These are phyloP conservation scores for Trametes cingulata DNA, from an alignment of 768 basidiomycete genomes.

Conservation along the genomic window DNA sequence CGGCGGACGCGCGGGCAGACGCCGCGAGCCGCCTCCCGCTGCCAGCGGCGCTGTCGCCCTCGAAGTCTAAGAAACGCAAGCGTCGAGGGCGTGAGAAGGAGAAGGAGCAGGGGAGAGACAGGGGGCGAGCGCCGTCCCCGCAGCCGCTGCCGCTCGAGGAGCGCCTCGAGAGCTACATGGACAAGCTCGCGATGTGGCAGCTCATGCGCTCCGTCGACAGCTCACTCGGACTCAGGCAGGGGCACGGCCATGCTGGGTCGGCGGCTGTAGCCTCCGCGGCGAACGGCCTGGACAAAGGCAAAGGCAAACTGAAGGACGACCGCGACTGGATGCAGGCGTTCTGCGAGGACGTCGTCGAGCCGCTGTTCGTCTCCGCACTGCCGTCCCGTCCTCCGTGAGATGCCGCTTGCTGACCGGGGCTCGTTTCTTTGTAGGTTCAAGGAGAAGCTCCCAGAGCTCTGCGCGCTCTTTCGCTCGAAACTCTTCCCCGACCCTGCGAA, in stretches of 20 bases:
- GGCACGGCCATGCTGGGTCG: background rate
- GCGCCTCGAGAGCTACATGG: slow-evolving; percentile 73
- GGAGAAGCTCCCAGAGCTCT: slow-evolving; percentile 49
- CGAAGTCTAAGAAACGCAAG: slow-evolving; percentile 28
- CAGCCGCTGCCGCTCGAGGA: slow-evolving; percentile 40
- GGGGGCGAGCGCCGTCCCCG: background rate
- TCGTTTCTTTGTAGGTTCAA: slow-evolving; percentile 51
- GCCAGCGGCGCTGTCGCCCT: slow-evolving; percentile 21
- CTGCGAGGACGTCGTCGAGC: slow-evolving; percentile 65
- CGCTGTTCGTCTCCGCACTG: slow-evolving; percentile 45
- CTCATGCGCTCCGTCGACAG: slow-evolving; percentile 44
- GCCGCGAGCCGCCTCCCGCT: slow-evolving; percentile 12
- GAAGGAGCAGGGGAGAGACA: background rate
- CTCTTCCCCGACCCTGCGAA: slow-evolving; percentile 67
- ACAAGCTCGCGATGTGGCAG: slow-evolving; percentile 79
- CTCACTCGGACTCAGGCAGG: slow-evolving; percentile 5
- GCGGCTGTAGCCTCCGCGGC: slow-evolving; percentile 25
- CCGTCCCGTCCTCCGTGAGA: background rate
- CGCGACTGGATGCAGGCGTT: slow-evolving; percentile 77
- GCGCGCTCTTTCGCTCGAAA: slow-evolving; percentile 61
- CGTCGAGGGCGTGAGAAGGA: slow-evolving; percentile 22
- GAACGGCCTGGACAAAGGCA: slow-evolving; percentile 23
- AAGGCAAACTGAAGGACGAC: slow-evolving; percentile 23
- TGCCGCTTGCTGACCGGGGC: slow-evolving; percentile 5
- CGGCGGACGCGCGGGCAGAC: slow-evolving; percentile 18